Percentiles rank a stretch among this genome's conserved stretches.
phyloP scores from a whole-genome alignment of 345 rosid genomes.

The Aurinia saxatilis region DNA sequence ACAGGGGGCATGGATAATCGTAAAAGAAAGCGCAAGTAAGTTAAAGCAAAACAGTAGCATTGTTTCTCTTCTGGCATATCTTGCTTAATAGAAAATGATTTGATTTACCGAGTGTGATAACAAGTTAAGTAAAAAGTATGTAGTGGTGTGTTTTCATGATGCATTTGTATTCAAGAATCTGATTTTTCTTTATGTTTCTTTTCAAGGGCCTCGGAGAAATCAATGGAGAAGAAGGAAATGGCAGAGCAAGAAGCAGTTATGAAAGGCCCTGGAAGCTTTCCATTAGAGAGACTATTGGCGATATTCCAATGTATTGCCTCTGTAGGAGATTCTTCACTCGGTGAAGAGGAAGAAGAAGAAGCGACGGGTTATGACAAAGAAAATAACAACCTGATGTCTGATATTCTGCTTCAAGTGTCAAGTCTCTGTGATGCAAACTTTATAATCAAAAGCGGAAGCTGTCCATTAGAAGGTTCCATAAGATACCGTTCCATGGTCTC shows the following conservation, averaged over 20 bases:
- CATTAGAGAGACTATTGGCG: conserved; percentile 78
- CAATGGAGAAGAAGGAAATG: conserved; percentile 63
- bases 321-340: conserved; percentile 28
- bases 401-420: conserved; percentile 63
- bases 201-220: conserved; percentile 46
- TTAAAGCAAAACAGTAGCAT: too few relatives aligned
- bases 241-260: conserved; percentile 67
- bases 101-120: neutral
- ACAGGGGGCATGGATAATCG: conserved; percentile 63
- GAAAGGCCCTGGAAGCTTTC: conserved; percentile 93
- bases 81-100: neutral
- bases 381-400: conserved; percentile 45
- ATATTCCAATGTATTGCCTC: conserved; percentile 78
- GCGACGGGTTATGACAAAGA: conserved; percentile 27
- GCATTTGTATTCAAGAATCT: too few relatives aligned
- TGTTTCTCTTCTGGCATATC: neutral
- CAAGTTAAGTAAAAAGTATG: neutral
- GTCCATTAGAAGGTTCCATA: conserved; percentile 79
- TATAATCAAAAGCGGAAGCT: conserved; percentile 67
- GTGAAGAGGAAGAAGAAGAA: conserved; percentile 38
- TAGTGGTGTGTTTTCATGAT: neutral
- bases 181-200: too few relatives aligned
- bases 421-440: conserved; percentile 81
- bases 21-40: conserved; percentile 83
- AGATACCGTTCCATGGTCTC: conserved; percentile 66